Base-by-base conservation (phyloP, 768 basidiomycete species). In the Leucosporidium scottii region DNA sequence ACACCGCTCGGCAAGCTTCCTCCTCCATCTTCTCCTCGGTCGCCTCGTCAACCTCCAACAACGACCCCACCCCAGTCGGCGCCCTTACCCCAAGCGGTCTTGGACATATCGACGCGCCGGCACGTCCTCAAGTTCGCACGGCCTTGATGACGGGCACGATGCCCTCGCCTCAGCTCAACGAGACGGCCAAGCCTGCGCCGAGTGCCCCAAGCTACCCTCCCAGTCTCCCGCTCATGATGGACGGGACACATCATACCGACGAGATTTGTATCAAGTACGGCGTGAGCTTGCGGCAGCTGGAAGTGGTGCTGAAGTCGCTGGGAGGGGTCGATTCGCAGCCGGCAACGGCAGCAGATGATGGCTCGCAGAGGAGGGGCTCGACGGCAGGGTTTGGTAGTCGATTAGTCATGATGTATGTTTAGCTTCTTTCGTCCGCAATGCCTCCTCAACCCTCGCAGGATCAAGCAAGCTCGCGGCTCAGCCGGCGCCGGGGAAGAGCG, bases 211-310 rank as follows among this genome's bases (percentile, higher is more conserved):
- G 39, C 39, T 84, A 82, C 72, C 89, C 89, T 12, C 79, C 81
- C 7, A 84, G 85, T 18, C 73, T 93, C 30, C 64, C 77, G 31
- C 69, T 81, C 3, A 77, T 90, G 66, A 81, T 98, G 18, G 87
- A 98, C 74, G 96, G 94, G 13, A 88, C 87, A 64, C 93, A 92
- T 77, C 88, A 93, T 77, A 87, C 90, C 2, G 94, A 98, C 75
- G 93, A 97, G 79, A 79, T 98, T 54, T 87, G 88, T 56, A 85
- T 89, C 30, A 83, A 77, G 68, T 94, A 93, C 74, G 86, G 90
- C 70, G 85, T 87, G 39, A 87, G 88, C 0, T 93, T 91, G 93
- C 85, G 85, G 17, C 79, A 87, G 58, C 79, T 98, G 62, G 86
- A 90, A 77, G 83, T 82, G 65, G 71, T 69, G 10, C 30, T 72